Evolutionary conservation across 23 red algal species (phyloP).

Genomic region (Agarophyton chilense): DNA sequence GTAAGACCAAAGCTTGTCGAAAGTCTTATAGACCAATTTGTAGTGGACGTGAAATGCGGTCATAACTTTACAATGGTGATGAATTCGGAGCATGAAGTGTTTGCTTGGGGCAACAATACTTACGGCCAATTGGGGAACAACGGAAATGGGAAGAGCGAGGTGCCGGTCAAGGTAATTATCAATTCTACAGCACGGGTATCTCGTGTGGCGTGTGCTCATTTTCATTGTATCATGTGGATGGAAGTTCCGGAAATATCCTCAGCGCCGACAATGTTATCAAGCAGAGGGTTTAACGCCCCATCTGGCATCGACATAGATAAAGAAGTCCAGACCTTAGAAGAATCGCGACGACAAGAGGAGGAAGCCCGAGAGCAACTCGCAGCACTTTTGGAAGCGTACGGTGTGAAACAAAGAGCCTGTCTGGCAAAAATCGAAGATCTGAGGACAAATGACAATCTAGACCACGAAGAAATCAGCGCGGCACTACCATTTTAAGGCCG

Average conservation of each 20-base stretch:
- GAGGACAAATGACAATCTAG: slow-evolving; percentile 8
- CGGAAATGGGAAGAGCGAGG: slow-evolving; percentile 65
- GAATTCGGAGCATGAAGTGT: slow-evolving; percentile 71
- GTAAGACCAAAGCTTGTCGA: slow-evolving; percentile 77
- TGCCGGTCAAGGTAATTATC: slow-evolving; percentile 68
- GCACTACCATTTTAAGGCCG: background rate
- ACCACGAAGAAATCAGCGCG: slow-evolving; percentile 21
- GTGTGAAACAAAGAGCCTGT: slow-evolving; percentile 19
- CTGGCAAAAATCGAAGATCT: slow-evolving; percentile 12
- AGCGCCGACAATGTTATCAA: slow-evolving; percentile 16
- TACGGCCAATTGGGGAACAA: slow-evolving; percentile 95
- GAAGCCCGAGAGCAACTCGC: slow-evolving; percentile 41
- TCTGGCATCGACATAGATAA: slow-evolving; percentile 25
- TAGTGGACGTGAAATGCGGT: slow-evolving; percentile 86
- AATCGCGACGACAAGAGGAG: slow-evolving; percentile 45
- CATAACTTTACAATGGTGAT: slow-evolving; percentile 95
- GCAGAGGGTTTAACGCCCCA: background rate
- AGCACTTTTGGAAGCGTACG: slow-evolving; percentile 24
- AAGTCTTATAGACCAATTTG: slow-evolving; percentile 28
- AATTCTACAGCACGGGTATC: slow-evolving; percentile 31
- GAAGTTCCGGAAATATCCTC: slow-evolving; percentile 24
- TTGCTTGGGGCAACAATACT: slow-evolving; percentile 88
- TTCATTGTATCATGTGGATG: slow-evolving; percentile 89
- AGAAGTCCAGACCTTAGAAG: background rate
- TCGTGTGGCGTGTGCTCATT: slow-evolving; percentile 79